Conservation (phyloP, 2,329 filamentous ascomycete genomes). For the Diaporthe batatas region DNA sequence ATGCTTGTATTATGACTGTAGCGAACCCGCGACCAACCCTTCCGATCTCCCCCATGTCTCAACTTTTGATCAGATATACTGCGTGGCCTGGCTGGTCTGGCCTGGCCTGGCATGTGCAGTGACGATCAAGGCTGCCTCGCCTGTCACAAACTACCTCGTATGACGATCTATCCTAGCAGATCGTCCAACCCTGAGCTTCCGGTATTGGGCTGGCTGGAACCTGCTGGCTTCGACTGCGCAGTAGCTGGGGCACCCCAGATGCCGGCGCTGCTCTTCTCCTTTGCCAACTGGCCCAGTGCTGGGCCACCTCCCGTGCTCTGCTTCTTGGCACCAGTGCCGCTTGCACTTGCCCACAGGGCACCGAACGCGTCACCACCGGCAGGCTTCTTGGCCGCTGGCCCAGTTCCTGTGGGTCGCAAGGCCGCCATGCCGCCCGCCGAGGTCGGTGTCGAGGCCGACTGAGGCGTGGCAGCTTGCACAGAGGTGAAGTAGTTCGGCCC, state of each 20-base stretch:
- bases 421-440: constrained; percentile 48
- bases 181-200: constrained; percentile 60
- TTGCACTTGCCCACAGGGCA: constrained; percentile 84
- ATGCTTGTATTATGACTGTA: constrained; percentile 33
- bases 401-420: constrained; percentile 44
- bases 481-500: constrained; percentile 97
- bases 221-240: constrained; percentile 51
- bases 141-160: not conserved
- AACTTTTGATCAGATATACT: not conserved
- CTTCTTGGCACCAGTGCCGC: constrained; percentile 80
- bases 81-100: not conserved
- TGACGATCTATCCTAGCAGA: constrained; percentile 57
- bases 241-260: constrained; percentile 87
- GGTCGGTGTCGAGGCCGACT: constrained; percentile 47
- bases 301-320: constrained; percentile 73
- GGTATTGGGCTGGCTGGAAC: constrained; percentile 44
- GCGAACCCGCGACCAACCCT: constrained; percentile 9
- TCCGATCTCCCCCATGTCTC: not conserved
- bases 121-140: not conserved
- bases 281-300: constrained; percentile 94
- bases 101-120: not conserved
- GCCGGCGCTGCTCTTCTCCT: constrained; percentile 94
- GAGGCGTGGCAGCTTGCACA: constrained; percentile 63
- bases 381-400: constrained; percentile 55
- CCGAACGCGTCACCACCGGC: constrained; percentile 88